These are phyloP conservation scores for Boletus rubescentipes DNA, from an alignment of 768 basidiomycete species.

Conservation along the genomic window DNA sequence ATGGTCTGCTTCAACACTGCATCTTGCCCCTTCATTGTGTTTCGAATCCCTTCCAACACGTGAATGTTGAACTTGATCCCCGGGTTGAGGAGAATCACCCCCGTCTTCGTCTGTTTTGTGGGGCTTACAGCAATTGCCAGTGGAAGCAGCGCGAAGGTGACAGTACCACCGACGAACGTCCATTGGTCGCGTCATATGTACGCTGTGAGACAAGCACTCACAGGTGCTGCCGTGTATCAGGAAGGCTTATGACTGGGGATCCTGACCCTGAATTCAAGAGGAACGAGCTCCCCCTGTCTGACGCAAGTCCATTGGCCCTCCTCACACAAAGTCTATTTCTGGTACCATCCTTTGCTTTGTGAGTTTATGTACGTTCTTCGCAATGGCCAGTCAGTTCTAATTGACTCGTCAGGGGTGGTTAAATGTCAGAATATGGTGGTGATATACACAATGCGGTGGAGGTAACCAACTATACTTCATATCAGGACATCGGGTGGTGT, in stretches of 20 bases:
- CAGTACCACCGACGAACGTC: conserved; percentile 16
- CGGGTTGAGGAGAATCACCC: conserved; percentile 17
- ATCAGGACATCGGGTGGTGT: too few species aligned
- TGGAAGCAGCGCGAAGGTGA: conserved; percentile 10
- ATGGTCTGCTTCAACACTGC: too few species aligned
- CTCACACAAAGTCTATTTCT: conserved; percentile 6
- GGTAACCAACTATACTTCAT: too few species aligned
- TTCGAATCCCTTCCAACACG: not conserved
- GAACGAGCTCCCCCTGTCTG: not conserved
- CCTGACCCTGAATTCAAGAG: too few species aligned
- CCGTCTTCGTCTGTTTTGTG: not conserved
- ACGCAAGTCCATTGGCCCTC: not conserved
- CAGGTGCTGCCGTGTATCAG: conserved; percentile 14
- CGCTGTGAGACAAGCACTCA: conserved; percentile 15
- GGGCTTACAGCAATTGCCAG: conserved; percentile 6
- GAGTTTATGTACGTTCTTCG: too few species aligned
- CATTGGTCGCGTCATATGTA: conserved; percentile 17
- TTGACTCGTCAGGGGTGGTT: too few species aligned
- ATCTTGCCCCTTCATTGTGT: not conserved
- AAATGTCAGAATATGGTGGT: too few species aligned
- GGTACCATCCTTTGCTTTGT: too few species aligned
- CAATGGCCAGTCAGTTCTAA: too few species aligned
- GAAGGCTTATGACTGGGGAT: conserved; percentile 16
- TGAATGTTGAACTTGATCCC: conserved; percentile 2
- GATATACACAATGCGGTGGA: too few species aligned